phyloP scores from a whole-genome alignment of 805 yeast genomes.

The Wickerhamomyces canadensis region DNA sequence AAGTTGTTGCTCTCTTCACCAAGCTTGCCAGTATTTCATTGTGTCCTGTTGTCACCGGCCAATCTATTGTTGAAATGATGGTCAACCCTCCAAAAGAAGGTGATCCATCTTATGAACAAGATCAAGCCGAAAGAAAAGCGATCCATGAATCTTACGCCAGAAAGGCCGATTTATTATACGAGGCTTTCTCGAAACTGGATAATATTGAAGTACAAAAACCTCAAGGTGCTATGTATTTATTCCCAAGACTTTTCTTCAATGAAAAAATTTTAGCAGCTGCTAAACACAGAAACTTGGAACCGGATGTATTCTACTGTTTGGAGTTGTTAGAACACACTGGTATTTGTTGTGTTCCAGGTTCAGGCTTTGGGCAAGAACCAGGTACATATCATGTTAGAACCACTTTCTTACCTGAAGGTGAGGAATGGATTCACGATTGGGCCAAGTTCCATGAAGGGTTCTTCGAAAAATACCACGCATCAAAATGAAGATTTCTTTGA shows the following conservation, averaged over 20 bases:
- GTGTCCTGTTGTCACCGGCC: constrained; percentile 95
- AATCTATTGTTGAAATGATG: constrained; percentile 89
- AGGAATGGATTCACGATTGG: constrained; percentile 82
- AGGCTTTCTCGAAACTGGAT: constrained; percentile 71
- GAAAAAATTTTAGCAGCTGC: constrained; percentile 62
- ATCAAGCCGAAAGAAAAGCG: constrained; percentile 51
- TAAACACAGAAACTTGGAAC: constrained; percentile 43
- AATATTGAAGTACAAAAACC: constrained; percentile 86
- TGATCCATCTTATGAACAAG: constrained; percentile 66
- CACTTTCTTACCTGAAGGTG: constrained; percentile 94
- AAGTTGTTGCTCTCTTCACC: constrained; percentile 63
- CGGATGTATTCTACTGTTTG: constrained; percentile 88
- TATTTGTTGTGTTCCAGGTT: constrained; percentile 95
- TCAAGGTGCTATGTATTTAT: constrained; percentile 96
- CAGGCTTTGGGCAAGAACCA: constrained; percentile 90
- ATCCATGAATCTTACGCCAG: constrained; percentile 58
- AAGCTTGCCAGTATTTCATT: constrained; percentile 87
- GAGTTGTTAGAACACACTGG: constrained; percentile 84
- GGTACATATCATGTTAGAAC: constrained; percentile 94
- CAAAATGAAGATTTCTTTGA: not conserved
- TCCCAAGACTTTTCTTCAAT: constrained; percentile 72
- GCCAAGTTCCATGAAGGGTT: constrained; percentile 71
- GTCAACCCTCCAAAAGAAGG: constrained; percentile 83
- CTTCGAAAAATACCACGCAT: constrained; percentile 27
- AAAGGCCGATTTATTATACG: constrained; percentile 61